A percentile compares a stretch with the other conserved stretches of the same genome.
phyloP scores from a whole-genome alignment of 2,329 filamentous ascomycete species.

The Botrytis deweyae region DNA sequence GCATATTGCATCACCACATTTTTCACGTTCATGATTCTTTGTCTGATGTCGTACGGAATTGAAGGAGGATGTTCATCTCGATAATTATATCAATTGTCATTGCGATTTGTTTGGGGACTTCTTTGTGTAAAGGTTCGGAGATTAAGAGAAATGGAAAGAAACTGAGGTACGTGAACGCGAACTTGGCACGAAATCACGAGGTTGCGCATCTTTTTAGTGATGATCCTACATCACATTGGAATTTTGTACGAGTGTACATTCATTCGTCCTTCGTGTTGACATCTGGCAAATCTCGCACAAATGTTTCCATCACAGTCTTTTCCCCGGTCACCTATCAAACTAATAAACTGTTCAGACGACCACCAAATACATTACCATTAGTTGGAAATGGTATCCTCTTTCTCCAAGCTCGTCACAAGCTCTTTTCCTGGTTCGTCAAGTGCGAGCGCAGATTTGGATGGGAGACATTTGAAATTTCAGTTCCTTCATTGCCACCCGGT shows the following conservation, averaged over 20 bases:
- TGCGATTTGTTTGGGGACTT: constrained; percentile 21
- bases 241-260: not conserved
- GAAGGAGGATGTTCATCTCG: constrained; percentile 29
- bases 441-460: constrained; percentile 56
- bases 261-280: not conserved
- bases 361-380: constrained; percentile 46
- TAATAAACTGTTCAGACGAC: constrained; percentile 29
- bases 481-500: constrained; percentile 61
- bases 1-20: constrained; percentile 13
- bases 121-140: constrained; percentile 28
- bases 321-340: not conserved
- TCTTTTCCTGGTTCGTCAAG: constrained; percentile 62
- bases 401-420: constrained; percentile 56
- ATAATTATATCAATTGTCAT: constrained; percentile 26
- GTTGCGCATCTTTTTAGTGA: not conserved
- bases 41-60: not conserved
- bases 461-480: constrained; percentile 61
- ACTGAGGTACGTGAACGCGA: constrained; percentile 32
- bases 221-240: not conserved
- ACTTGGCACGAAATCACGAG: constrained; percentile 6
- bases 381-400: constrained; percentile 62
- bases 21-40: constrained; percentile 1
- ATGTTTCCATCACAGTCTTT: not conserved
- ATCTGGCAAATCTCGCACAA: not conserved
- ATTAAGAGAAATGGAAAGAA: constrained; percentile 35